A percentile compares a stretch with the other conserved stretches of the same genome.
These are phyloP conservation scores for Picea sitchensis DNA, from an alignment of 75 land plant genomes.

Conservation along the genomic window DNA sequence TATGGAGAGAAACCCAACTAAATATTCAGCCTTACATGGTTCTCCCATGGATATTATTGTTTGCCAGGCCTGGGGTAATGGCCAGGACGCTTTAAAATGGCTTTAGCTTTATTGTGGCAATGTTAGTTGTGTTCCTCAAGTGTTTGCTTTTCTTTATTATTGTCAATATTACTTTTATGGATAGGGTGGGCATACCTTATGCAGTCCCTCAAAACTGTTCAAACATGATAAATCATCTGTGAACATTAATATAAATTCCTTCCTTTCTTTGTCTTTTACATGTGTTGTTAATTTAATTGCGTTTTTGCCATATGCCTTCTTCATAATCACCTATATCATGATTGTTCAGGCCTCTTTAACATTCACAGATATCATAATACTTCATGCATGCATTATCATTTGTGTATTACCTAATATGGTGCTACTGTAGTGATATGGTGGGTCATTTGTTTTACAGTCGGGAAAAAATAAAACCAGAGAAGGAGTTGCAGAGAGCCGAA, in stretches of 20 bases:
- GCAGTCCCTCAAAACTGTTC: background rate
- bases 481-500: constrained; percentile 79
- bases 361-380: background rate
- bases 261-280: background rate
- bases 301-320: background rate
- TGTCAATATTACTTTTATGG: too few relatives aligned
- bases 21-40: background rate
- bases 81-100: background rate
- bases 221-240: background rate
- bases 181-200: background rate
- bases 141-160: too few relatives aligned
- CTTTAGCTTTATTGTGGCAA: background rate
- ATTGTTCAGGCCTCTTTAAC: background rate
- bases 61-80: background rate
- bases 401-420: background rate
- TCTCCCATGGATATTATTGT: background rate
- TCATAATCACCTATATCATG: background rate
- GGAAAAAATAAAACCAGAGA: constrained; percentile 93
- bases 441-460: constrained; percentile 46
- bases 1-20: background rate
- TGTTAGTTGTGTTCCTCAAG: background rate
- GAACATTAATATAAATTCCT: background rate
- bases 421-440: background rate
- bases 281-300: too few relatives aligned
- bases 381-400: background rate